Evolutionary conservation across 2,329 filamentous ascomycete species (phyloP).

Genomic region (Alternaria ventricosa): DNA sequence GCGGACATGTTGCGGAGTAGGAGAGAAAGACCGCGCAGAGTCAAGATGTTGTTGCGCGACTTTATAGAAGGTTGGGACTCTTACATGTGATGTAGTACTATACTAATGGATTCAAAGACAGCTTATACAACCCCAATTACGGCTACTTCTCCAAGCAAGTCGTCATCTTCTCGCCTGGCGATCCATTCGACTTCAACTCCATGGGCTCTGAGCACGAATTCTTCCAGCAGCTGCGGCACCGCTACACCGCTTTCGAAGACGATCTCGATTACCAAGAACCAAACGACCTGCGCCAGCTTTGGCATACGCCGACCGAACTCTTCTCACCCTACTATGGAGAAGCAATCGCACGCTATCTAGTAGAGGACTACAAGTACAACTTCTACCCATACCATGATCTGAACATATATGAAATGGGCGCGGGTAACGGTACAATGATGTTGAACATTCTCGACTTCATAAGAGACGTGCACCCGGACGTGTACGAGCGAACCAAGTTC

Average conservation of each 20-base stretch:
- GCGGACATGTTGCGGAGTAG: conserved; percentile 76
- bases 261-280: conserved; percentile 74
- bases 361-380: conserved; percentile 94
- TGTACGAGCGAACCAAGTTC: conserved; percentile 92
- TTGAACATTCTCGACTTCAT: conserved; percentile 97
- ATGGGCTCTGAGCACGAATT: conserved; percentile 88
- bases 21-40: conserved; percentile 78
- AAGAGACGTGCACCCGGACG: conserved; percentile 83
- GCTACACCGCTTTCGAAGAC: conserved; percentile 92
- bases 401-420: conserved; percentile 98
- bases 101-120: conserved; percentile 61
- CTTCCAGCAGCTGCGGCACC: conserved; percentile 73
- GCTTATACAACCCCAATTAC: conserved; percentile 91
- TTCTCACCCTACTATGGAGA: conserved; percentile 97
- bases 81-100: background rate
- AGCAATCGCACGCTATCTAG: conserved; percentile 92
- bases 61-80: conserved; percentile 83
- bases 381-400: conserved; percentile 96
- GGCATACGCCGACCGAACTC: conserved; percentile 97
- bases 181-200: conserved; percentile 84
- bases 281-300: conserved; percentile 84
- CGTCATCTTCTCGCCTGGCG: conserved; percentile 91
- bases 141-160: conserved; percentile 97
- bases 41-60: conserved; percentile 97
- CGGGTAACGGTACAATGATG: conserved; percentile 97